Evolutionary conservation across 176 grass and related monocot species (phyloP), one percentile per base, ranked within the genome.

Genomic region (Typha latifolia): DNA sequence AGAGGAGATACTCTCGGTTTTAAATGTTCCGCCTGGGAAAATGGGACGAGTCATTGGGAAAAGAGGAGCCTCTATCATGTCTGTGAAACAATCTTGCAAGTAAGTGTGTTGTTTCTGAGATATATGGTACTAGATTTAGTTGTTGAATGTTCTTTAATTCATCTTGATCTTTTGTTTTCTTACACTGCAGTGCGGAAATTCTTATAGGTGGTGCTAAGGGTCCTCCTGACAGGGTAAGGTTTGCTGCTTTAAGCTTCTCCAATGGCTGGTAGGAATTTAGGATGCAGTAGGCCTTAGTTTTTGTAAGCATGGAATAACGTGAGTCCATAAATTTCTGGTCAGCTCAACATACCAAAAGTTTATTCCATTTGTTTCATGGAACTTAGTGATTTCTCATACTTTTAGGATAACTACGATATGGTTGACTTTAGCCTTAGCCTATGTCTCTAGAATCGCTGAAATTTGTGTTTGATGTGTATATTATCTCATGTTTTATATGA

Each of bases 1-100:
- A 73, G 72, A n/a, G 18, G 94, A 87, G 73, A 93, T 93, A 78
- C 70, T 97, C 5, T 97, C 94, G 53, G 81, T 90, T 63, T 75
- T 97, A 67, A 73, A 92, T 80, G 86, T 97, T 59, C 94, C 94
- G 76, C 75, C 85, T 82, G 88, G 94, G 49, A 97, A 97, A 84
- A 97, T 93, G 94, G 94, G 94, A 49, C 85, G 88, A 49, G 81
- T 97, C 67, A 97, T 97, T 78, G 94, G 94, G 22, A 92, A 66
- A 76, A 97, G 73, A 77, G 94, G 89, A 62, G 74, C 76, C 19
- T 87, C 89, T 4, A 97, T 97, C 63, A 89, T 74, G 83, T 68
- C 66, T 31, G 81, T 93, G 70, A 97, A 97, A 84, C 64, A 81
- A 86, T 86, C 78, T 87, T 97, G 94, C 89, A 88, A 82, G 94